Evolutionary conservation across 108 stramenopile genomes (phyloP).

Genomic region (Parietichytrium sp.): DNA sequence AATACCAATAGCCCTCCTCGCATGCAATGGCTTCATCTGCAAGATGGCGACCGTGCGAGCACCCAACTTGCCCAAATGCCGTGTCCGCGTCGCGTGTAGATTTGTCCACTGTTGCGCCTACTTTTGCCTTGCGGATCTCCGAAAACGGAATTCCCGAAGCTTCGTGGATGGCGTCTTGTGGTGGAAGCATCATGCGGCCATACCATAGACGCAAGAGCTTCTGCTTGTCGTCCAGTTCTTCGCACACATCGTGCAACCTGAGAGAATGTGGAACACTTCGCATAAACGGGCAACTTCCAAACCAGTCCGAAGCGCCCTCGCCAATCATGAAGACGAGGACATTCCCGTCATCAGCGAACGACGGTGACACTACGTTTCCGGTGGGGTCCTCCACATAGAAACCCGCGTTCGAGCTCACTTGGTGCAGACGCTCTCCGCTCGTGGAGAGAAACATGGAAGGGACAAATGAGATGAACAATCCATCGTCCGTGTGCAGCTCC

Average conservation of each 20-base stretch:
- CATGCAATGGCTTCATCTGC: not conserved
- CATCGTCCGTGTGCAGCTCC: not conserved
- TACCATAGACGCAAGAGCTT: not conserved
- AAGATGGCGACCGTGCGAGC: no score
- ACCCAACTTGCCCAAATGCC: no score
- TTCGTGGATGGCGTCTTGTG: not conserved
- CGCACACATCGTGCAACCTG: not conserved
- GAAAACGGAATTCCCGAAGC: not conserved
- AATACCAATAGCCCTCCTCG: not conserved
- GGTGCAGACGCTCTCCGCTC: not conserved
- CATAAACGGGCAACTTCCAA: no score
- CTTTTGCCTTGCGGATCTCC: not conserved
- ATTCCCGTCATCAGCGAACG: not conserved
- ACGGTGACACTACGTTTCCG: not conserved
- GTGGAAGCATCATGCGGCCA: slow-evolving; percentile 7
- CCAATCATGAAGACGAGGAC: slow-evolving; percentile 26
- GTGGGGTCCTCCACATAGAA: not conserved
- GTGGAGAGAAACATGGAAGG: not conserved
- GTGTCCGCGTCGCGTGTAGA: no score
- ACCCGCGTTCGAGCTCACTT: not conserved
- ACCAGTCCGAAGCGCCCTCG: not conserved
- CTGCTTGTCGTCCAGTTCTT: not conserved
- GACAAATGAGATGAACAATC: not conserved
- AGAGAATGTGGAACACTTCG: no score
- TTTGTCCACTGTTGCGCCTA: not conserved